Base-by-base conservation (phyloP, 2,329 filamentous ascomycete species). In the Calonectria naviculata region DNA sequence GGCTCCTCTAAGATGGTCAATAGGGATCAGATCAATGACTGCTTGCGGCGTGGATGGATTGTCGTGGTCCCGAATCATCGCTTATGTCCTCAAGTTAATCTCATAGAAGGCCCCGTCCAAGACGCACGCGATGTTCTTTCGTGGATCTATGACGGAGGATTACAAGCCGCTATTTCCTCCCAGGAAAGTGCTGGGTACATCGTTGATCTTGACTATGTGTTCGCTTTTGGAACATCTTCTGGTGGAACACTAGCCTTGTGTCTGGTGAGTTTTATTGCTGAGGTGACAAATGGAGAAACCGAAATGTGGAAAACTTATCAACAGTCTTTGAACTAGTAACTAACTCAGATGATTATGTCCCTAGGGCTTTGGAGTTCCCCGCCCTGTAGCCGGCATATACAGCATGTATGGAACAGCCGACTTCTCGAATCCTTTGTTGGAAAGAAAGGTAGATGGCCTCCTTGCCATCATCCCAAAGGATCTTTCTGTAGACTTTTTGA, bases 341-440 rank as follows among this genome's bases (percentile, higher is more conserved):
- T n/a, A n/a, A n/a, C n/a, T n/a, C n/a, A 19, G 29, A 46, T 19
- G 4, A 26, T 46, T n/a, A 12, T n/a, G n/a, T 6, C 3, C 42
- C n/a, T n/a, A 84, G 82, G 84, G 82, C 9, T 86, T 82, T 68
- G 79, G 78, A 24, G 79, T 82, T 2, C 78, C 79, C 12, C 81
- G 77, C 13, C 79, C 80, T 1, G 80, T 81, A 1, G 78, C 78
- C 2, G 84, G 83, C n/a, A 85, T 86, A 61, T 80, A 82, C 54
- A 79, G 82, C 70, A 80, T 86, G 74, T 85, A 85, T 73, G 84
- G 83, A 19, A 80, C 84, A 1, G 82, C 82, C 29, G 78, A 82
- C 74, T 85, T 86, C 70, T 71, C 77, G 0, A 68, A 83, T 49
- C 73, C 80, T 1, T 82, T 82, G 73, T 85, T 83, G 84, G 79